These are phyloP conservation scores for Saksenaea vasiformis DNA, from an alignment of 371 early-diverging fungal genomes.

Conservation along the genomic window DNA sequence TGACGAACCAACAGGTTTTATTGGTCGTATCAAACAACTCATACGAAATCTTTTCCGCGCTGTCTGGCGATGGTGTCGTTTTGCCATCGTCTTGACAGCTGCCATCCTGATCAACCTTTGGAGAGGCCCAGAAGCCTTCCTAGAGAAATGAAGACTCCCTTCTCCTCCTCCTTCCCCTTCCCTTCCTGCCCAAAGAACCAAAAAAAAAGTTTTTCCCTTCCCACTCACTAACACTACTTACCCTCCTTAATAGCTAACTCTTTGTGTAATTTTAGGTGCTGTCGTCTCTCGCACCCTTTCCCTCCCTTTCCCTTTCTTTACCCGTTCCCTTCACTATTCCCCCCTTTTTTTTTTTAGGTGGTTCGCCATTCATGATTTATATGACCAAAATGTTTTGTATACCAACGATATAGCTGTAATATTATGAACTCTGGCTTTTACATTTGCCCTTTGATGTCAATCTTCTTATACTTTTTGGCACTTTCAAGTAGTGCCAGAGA, in stretches of 20 bases:
- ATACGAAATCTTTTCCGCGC: constrained; percentile 31
- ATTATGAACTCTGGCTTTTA: constrained; percentile 14
- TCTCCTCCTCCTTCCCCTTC: neutral
- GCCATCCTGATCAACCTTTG: constrained; percentile 58
- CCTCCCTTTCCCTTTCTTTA: no score
- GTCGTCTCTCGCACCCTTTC: no score
- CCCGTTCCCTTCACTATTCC: constrained; percentile 4
- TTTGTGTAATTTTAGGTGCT: constrained; percentile 3
- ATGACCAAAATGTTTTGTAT: constrained; percentile 2
- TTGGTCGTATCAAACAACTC: constrained; percentile 14
- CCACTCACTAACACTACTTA: neutral
- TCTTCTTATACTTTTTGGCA: constrained; percentile 63
- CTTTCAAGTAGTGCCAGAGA: constrained; percentile 49
- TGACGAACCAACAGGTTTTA: constrained; percentile 7
- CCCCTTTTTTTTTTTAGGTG: neutral
- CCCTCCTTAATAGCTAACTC: constrained; percentile 1
- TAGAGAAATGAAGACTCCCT: constrained; percentile 17
- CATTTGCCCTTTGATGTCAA: constrained; percentile 73
- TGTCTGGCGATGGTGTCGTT: constrained; percentile 59
- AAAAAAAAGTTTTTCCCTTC: neutral
- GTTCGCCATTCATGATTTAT: neutral
- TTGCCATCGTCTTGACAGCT: constrained; percentile 48
- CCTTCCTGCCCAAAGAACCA: neutral
- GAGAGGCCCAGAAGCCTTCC: constrained; percentile 56
- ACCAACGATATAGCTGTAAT: constrained; percentile 1